phyloP scores from a whole-genome alignment of 768 basidiomycete species.

The Leccinum boreale region DNA sequence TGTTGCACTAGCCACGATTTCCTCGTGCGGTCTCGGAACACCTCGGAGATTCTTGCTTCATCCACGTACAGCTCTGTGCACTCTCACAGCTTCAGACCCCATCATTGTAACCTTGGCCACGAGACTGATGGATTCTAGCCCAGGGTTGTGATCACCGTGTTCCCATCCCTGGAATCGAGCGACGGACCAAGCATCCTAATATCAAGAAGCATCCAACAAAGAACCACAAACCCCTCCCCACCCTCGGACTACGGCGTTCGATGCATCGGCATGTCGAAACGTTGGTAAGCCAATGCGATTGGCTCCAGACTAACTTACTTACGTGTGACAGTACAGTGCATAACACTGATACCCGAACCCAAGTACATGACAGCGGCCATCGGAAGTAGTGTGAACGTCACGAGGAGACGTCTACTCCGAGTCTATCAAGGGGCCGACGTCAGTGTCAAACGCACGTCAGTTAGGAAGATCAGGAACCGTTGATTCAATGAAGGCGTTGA shows the following conservation, averaged over 20 bases:
- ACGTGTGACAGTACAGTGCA: background rate
- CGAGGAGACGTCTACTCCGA: background rate
- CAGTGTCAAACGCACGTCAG: background rate
- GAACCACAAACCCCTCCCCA: background rate
- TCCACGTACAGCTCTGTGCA: no score
- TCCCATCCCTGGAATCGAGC: no score
- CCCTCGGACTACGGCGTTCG: background rate
- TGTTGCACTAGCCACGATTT: no score
- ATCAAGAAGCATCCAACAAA: no score
- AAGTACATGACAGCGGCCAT: background rate
- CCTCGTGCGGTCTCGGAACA: no score
- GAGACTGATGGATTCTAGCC: no score
- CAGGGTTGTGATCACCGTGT: no score
- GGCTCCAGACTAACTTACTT: background rate
- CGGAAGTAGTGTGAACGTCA: background rate
- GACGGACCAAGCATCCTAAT: no score
- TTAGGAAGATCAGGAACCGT: background rate
- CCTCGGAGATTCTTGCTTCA: no score
- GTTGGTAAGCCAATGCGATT: background rate
- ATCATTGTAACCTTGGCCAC: no score
- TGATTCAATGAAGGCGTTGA: background rate
- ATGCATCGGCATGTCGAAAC: background rate
- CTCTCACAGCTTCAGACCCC: no score
- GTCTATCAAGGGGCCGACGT: background rate
- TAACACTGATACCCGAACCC: background rate